phyloP scores from a whole-genome alignment of 768 basidiomycete species.

The Exsudoporus frostii region DNA sequence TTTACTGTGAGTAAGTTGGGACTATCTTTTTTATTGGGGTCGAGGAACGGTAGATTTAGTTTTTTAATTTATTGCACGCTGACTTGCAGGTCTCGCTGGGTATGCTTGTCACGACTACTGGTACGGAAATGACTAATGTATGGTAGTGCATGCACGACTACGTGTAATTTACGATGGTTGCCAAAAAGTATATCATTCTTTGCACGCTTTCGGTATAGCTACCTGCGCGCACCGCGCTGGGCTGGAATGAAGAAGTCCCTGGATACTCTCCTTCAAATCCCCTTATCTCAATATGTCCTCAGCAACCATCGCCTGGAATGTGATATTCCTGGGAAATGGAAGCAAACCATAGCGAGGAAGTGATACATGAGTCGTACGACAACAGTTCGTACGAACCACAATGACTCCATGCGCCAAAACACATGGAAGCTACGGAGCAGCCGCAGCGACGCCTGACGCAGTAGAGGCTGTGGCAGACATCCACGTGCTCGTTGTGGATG shows the following conservation, averaged over 20 bases:
- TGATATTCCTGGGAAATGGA: constrained; percentile 22
- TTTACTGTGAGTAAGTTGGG: neutral
- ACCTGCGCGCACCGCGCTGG: neutral
- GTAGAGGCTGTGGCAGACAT: constrained; percentile 13
- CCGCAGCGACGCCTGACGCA: constrained; percentile 8
- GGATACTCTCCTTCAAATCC: neutral
- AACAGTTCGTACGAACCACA: constrained; percentile 8
- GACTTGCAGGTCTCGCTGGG: constrained; percentile 13
- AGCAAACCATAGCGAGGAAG: constrained; percentile 18
- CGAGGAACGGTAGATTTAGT: neutral
- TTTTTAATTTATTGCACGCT: constrained; percentile 23
- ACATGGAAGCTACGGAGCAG: constrained; percentile 23
- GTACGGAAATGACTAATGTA: constrained; percentile 28
- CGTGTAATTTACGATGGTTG: constrained; percentile 19
- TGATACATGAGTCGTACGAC: constrained; percentile 19
- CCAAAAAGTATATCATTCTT: constrained; percentile 8
- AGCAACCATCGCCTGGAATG: constrained; percentile 10
- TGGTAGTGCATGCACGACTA: constrained; percentile 18
- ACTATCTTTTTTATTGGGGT: constrained; percentile 15
- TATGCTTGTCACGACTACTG: constrained; percentile 15
- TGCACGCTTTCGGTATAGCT: neutral
- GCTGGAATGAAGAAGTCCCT: neutral
- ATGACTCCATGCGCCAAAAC: constrained; percentile 18
- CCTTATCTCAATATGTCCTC: constrained; percentile 18
- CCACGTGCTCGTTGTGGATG: constrained; percentile 19